Percentiles rank a stretch among this genome's conserved stretches.
These are phyloP conservation scores for Bidens hawaiensis DNA, from an alignment of 140 eudicot species.

Conservation along the genomic window DNA sequence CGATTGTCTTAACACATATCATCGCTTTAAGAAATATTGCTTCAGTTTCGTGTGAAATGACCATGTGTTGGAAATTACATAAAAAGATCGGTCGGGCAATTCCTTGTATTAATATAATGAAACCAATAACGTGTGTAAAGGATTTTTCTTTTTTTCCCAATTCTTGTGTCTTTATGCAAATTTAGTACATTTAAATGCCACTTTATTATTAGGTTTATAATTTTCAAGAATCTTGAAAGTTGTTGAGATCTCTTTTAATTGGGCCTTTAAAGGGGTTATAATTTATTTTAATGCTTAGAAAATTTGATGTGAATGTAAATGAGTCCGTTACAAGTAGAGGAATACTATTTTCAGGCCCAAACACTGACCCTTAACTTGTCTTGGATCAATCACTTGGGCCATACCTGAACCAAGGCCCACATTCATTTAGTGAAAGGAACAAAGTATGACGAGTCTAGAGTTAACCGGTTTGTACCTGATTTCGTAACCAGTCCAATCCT, in stretches of 20 bases:
- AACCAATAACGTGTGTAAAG: background rate
- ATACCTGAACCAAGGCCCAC: background rate
- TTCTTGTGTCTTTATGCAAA: background rate
- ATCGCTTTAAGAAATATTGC: too few relatives aligned
- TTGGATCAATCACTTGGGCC: background rate
- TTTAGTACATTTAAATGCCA: constrained; percentile 1
- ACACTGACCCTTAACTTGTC: background rate
- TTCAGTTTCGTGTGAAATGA: too few relatives aligned
- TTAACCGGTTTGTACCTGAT: too few relatives aligned
- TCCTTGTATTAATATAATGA: background rate
- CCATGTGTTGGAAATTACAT: background rate
- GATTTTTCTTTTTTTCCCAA: background rate
- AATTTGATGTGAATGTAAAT: too few relatives aligned
- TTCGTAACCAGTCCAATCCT: too few relatives aligned
- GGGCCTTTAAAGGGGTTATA: background rate
- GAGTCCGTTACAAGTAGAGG: background rate
- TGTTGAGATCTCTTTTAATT: background rate
- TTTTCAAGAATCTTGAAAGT: background rate
- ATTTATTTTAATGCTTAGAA: too few relatives aligned
- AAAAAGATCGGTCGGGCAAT: background rate
- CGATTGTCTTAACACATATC: too few relatives aligned
- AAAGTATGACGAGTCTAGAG: too few relatives aligned
- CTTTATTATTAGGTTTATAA: constrained; percentile 9
- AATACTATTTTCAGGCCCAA: background rate
- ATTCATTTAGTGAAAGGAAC: background rate